phyloP scores from a whole-genome alignment of 768 basidiomycete genomes.

The Cubamyces lactineus region DNA sequence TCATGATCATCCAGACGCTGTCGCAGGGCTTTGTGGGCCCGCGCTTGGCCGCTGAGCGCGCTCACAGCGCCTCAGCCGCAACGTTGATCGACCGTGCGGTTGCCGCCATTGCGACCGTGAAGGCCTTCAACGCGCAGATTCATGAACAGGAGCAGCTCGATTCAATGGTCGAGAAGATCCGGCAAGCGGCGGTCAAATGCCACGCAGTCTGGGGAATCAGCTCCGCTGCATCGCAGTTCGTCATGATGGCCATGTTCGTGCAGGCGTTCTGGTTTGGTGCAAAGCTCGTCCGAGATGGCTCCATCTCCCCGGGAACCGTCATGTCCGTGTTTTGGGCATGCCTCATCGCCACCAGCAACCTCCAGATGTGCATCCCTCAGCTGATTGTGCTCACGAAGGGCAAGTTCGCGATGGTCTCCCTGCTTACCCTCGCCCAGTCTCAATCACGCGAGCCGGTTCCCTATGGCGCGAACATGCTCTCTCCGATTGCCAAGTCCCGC shows the following conservation, averaged over 20 bases:
- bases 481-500: constrained; percentile 24
- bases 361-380: constrained; percentile 87
- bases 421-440: constrained; percentile 60
- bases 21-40: constrained; percentile 74
- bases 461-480: constrained; percentile 19
- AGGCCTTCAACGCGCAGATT: constrained; percentile 82
- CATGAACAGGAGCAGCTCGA: constrained; percentile 55
- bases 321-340: constrained; percentile 99
- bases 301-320: constrained; percentile 70
- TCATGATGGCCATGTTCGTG: constrained; percentile 91
- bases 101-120: constrained; percentile 83
- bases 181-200: constrained; percentile 52
- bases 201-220: constrained; percentile 78
- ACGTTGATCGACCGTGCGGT: constrained; percentile 80
- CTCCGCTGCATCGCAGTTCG: constrained; percentile 72
- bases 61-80: constrained; percentile 68
- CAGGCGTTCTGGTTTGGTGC: constrained; percentile 97
- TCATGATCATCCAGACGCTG: constrained; percentile 74
- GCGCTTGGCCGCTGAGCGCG: constrained; percentile 67
- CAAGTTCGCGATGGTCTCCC: constrained; percentile 75
- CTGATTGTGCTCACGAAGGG: constrained; percentile 79
- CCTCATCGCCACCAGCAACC: constrained; percentile 83
- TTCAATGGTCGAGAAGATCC: constrained; percentile 48
- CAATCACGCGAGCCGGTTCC: constrained; percentile 33
- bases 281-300: constrained; percentile 81